Percentiles rank a stretch among this genome's conserved stretches.
Conservation (phyloP, 2,329 filamentous ascomycete genomes). For the Didymella exigua region DNA sequence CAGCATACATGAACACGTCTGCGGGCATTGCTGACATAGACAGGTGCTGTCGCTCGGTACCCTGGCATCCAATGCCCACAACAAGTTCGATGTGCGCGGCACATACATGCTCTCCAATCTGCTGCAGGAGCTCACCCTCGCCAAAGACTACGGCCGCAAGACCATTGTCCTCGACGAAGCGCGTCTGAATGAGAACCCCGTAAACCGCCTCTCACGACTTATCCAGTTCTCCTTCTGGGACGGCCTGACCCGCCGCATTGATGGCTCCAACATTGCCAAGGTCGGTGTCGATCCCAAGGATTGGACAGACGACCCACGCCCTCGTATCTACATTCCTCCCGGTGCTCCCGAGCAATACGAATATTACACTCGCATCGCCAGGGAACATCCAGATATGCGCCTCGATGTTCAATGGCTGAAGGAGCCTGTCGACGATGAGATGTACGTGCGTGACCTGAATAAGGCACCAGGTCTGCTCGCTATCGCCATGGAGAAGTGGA, state of each 20-base stretch:
- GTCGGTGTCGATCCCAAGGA: conserved; percentile 93
- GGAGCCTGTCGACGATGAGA: conserved; percentile 73
- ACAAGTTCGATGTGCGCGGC: conserved; percentile 87
- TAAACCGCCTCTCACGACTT: conserved; percentile 81
- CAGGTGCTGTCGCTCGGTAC: conserved; percentile 84
- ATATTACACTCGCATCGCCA: conserved; percentile 84
- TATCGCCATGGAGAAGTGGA: conserved; percentile 80
- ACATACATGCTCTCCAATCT: conserved; percentile 98
- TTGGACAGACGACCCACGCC: conserved; percentile 87
- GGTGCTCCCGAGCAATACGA: conserved; percentile 86
- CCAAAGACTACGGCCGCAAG: conserved; percentile 86
- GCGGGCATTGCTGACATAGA: conserved; percentile 29
- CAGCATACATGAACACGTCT: conserved; percentile 3
- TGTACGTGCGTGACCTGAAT: conserved; percentile 83
- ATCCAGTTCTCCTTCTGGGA: conserved; percentile 94
- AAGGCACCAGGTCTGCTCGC: conserved; percentile 86
- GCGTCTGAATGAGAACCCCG: conserved; percentile 92
- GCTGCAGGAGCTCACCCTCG: conserved; percentile 90
- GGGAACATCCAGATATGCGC: conserved; percentile 78
- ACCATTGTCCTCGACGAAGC: conserved; percentile 90
- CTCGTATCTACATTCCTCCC: conserved; percentile 86
- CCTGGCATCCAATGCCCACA: conserved; percentile 82
- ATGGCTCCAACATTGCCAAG: conserved; percentile 83
- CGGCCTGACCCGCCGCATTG: conserved; percentile 85
- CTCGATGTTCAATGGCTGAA: conserved; percentile 84